phyloP scores from a whole-genome alignment of 805 yeast genomes.

The Scheffersomyces amazonensis region DNA sequence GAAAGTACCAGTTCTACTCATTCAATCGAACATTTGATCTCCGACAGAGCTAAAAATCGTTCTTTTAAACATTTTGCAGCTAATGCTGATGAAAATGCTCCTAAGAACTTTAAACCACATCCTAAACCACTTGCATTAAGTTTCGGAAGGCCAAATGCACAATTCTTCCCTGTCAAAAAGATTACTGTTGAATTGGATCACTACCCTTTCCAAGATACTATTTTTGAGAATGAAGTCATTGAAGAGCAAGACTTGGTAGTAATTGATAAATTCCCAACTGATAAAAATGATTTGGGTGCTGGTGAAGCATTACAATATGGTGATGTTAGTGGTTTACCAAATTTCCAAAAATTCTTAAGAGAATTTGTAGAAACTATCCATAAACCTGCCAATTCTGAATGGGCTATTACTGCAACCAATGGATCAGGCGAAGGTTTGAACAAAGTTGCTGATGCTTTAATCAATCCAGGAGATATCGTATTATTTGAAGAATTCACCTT shows the following conservation, averaged over 20 bases:
- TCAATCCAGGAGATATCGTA: slow-evolving; percentile 57
- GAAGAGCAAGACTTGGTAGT: slow-evolving; percentile 7
- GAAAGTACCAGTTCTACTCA: neutral
- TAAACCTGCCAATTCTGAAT: slow-evolving; percentile 44
- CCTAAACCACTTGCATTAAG: slow-evolving; percentile 50
- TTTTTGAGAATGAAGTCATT: slow-evolving; percentile 19
- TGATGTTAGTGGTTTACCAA: slow-evolving; percentile 46
- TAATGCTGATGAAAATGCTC: slow-evolving; percentile 22
- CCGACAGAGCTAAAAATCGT: neutral
- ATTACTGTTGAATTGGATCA: slow-evolving; percentile 46
- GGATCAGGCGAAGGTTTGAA: slow-evolving; percentile 59
- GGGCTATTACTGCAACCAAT: slow-evolving; percentile 44
- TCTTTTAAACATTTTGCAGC: slow-evolving; percentile 22
- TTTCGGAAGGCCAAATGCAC: slow-evolving; percentile 63
- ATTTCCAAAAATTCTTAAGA: slow-evolving; percentile 31
- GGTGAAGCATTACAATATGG: slow-evolving; percentile 58
- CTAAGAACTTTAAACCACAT: slow-evolving; percentile 43
- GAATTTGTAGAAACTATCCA: slow-evolving; percentile 39
- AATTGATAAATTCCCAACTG: slow-evolving; percentile 18
- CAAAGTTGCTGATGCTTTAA: slow-evolving; percentile 49
- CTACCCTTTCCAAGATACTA: slow-evolving; percentile 42
- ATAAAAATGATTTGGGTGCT: slow-evolving; percentile 31
- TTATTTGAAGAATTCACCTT: slow-evolving; percentile 68
- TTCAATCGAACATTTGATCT: neutral
- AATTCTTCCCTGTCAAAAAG: slow-evolving; percentile 57